A percentile compares a stretch with the other conserved stretches of the same genome.
Conservation (phyloP, 495 filamentous ascomycete species). For the Symbiotaphrina buchneri region DNA sequence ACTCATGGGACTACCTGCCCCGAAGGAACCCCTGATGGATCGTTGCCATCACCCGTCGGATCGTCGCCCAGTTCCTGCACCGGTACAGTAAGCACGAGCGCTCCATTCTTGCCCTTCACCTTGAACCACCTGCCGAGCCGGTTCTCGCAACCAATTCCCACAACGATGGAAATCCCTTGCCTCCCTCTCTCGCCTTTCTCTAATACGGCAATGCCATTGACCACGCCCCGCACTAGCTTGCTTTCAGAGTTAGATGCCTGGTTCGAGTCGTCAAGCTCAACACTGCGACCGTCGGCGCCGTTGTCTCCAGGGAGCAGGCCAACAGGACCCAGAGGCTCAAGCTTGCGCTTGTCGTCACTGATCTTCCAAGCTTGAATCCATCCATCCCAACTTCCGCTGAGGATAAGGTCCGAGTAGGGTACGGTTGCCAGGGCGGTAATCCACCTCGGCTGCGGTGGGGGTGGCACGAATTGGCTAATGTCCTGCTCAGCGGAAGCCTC, state of each 20-base stretch:
- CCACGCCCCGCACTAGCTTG: slow-evolving; percentile 39
- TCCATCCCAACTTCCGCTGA: slow-evolving; percentile 91
- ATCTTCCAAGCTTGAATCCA: slow-evolving; percentile 66
- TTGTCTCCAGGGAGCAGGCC: slow-evolving; percentile 13
- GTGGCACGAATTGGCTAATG: slow-evolving; percentile 23
- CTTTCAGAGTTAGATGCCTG: background rate
- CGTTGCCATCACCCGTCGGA: background rate
- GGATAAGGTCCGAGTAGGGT: slow-evolving; percentile 67
- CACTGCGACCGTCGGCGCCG: slow-evolving; percentile 1
- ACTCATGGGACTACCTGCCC: background rate
- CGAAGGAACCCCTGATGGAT: background rate
- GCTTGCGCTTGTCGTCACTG: slow-evolving; percentile 57
- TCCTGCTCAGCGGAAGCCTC: slow-evolving; percentile 53
- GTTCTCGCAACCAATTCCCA: slow-evolving; percentile 68
- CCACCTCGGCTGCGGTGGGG: slow-evolving; percentile 51
- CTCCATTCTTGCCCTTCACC: slow-evolving; percentile 48
- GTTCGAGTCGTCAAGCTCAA: slow-evolving; percentile 2
- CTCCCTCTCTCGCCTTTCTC: slow-evolving; percentile 47
- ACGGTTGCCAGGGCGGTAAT: slow-evolving; percentile 76
- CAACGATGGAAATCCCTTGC: slow-evolving; percentile 60
- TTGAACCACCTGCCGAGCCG: slow-evolving; percentile 59
- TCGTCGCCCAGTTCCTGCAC: slow-evolving; percentile 9
- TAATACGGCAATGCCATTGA: slow-evolving; percentile 72
- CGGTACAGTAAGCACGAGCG: slow-evolving; percentile 59
- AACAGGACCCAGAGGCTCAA: slow-evolving; percentile 47